Evolutionary conservation across 1,284 basidiomycete genomes (phyloP).

Genomic region (Ceratobasidium sp.): DNA sequence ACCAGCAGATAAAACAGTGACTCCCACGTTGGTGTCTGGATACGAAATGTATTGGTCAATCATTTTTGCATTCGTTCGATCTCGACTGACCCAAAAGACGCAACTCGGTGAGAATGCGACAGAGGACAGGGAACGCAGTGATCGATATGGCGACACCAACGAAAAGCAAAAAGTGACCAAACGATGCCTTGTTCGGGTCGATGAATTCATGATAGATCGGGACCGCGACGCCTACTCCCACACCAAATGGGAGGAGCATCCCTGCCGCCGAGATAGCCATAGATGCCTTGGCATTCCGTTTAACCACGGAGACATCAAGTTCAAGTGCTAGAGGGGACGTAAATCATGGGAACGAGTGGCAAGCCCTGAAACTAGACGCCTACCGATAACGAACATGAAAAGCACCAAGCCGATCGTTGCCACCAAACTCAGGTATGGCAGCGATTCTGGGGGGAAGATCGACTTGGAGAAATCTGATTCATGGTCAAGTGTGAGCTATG

Average conservation of each 20-base stretch:
- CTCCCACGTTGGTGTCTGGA: conserved; percentile 69
- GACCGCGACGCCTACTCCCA: conserved; percentile 68
- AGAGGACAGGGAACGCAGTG: conserved; percentile 88
- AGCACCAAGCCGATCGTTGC: conserved; percentile 88
- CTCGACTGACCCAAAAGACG: conserved; percentile 58
- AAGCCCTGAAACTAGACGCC: conserved; percentile 50
- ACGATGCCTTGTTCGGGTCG: conserved; percentile 58
- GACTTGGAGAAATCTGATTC: conserved; percentile 64
- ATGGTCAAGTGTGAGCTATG: conserved; percentile 63
- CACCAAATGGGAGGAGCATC: conserved; percentile 68
- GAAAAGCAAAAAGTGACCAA: conserved; percentile 74
- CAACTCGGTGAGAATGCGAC: conserved; percentile 56
- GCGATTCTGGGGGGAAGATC: conserved; percentile 78
- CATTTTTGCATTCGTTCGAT: conserved; percentile 49
- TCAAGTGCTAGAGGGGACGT: conserved; percentile 47
- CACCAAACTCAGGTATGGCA: conserved; percentile 81
- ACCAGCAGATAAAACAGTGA: conserved; percentile 71
- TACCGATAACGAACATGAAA: conserved; percentile 93
- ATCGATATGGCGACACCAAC: conserved; percentile 81
- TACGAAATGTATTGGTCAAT: conserved; percentile 57
- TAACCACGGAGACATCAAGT: conserved; percentile 75
- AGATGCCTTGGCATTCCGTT: conserved; percentile 56
- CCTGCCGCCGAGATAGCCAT: conserved; percentile 61
- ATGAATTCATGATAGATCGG: conserved; percentile 70
- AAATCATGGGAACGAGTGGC: not conserved